Conservation (phyloP, 805 yeast genomes). For the Saccharomycopsis sp. region DNA sequence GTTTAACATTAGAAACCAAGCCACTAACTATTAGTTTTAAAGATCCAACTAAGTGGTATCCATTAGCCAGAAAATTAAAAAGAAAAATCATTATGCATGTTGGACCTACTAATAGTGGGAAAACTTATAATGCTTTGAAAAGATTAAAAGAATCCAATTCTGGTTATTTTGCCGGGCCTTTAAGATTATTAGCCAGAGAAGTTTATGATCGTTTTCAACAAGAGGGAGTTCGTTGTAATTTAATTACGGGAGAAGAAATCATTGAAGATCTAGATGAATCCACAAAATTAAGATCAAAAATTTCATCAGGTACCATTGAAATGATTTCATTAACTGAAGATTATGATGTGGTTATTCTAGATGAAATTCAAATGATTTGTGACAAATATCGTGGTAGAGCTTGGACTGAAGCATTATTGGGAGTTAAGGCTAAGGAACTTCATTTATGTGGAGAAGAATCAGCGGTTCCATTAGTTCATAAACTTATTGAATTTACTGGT, state of each 20-base stretch:
- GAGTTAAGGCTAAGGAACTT: conserved; percentile 74
- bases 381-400: conserved; percentile 80
- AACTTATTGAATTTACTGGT: conserved; percentile 59
- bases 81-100: conserved; percentile 84
- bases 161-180: conserved; percentile 93
- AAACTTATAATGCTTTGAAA: conserved; percentile 75
- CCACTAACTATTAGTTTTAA: conserved; percentile 30
- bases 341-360: conserved; percentile 83
- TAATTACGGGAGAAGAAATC: conserved; percentile 94
- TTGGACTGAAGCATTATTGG: conserved; percentile 87
- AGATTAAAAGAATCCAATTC: conserved; percentile 51
- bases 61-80: conserved; percentile 69
- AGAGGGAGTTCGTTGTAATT: conserved; percentile 63
- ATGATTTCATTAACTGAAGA: conserved; percentile 66
- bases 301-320: conserved; percentile 86
- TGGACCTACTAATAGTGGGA: conserved; percentile 97
- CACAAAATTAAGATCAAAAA: conserved; percentile 59
- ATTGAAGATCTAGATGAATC: conserved; percentile 51
- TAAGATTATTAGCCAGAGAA: conserved; percentile 84
- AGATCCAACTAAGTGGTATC: conserved; percentile 72
- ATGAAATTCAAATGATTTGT: conserved; percentile 92
- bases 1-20: background rate
- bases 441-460: conserved; percentile 93
- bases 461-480: conserved; percentile 56
- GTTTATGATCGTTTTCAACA: conserved; percentile 70